phyloP scores from a whole-genome alignment of 2,329 filamentous ascomycete species.

The Cladophialophora chaetospira region DNA sequence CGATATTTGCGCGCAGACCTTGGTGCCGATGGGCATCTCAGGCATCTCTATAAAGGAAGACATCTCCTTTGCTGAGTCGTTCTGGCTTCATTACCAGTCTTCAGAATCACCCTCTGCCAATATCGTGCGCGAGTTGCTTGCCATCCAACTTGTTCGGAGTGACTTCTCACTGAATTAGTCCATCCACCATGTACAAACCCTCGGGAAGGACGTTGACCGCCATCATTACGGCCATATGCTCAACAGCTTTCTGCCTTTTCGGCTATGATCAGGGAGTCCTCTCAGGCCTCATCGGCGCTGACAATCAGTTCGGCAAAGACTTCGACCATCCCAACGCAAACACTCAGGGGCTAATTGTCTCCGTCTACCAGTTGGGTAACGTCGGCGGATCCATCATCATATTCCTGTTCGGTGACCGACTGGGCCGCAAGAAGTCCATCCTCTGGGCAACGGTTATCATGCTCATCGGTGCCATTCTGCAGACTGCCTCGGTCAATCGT shows the following conservation, averaged over 20 bases:
- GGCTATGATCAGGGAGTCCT: background rate
- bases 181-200: slow-evolving; percentile 4
- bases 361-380: background rate
- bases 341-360: background rate
- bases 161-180: background rate
- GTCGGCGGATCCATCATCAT: background rate
- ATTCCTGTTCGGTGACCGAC: background rate
- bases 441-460: background rate
- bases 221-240: background rate
- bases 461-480: background rate
- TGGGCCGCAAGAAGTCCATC: background rate
- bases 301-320: background rate
- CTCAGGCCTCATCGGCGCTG: background rate
- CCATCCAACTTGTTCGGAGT: background rate
- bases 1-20: no score
- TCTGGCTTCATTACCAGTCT: no score
- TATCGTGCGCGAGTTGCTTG: no score
- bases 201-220: background rate
- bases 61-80: no score
- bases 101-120: no score
- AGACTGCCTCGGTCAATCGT: background rate
- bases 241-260: background rate
- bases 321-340: background rate
- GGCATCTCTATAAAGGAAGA: no score
- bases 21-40: no score